phyloP scores from a whole-genome alignment of 73 alveolate species.

The Paramecium tetraurelia region DNA sequence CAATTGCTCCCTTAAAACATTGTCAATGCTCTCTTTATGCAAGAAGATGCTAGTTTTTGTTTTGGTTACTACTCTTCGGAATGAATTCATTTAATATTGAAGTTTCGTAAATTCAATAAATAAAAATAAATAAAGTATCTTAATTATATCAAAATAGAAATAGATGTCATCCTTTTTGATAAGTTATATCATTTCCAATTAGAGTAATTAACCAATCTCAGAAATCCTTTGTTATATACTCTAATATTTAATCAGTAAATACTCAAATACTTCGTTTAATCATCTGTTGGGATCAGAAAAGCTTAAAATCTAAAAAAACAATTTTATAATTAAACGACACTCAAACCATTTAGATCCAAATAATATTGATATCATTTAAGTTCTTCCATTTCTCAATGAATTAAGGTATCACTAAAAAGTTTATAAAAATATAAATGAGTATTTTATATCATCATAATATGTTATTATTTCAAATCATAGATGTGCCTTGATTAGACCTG shows the following conservation, averaged over 20 bases:
- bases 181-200: neutral
- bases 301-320: constrained; percentile 71
- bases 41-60: neutral
- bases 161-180: neutral
- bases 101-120: neutral
- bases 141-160: neutral
- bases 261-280: neutral
- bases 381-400: constrained; percentile 68
- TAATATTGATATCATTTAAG: constrained; percentile 62
- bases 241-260: neutral
- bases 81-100: neutral
- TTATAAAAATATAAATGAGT: constrained; percentile 85
- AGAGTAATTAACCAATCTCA: neutral
- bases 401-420: constrained; percentile 76
- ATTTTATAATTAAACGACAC: constrained; percentile 76
- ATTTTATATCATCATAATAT: constrained; percentile 91
- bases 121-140: neutral
- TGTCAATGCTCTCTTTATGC: neutral
- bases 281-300: constrained; percentile 54
- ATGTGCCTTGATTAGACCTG: constrained; percentile 53
- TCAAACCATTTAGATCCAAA: constrained; percentile 68
- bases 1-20: neutral
- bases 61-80: constrained; percentile 1
- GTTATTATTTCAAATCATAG: constrained; percentile 71
- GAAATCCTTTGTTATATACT: neutral